These are phyloP conservation scores for Fusarium clavum DNA, from an alignment of 2,329 filamentous ascomycete species.

Conservation along the genomic window DNA sequence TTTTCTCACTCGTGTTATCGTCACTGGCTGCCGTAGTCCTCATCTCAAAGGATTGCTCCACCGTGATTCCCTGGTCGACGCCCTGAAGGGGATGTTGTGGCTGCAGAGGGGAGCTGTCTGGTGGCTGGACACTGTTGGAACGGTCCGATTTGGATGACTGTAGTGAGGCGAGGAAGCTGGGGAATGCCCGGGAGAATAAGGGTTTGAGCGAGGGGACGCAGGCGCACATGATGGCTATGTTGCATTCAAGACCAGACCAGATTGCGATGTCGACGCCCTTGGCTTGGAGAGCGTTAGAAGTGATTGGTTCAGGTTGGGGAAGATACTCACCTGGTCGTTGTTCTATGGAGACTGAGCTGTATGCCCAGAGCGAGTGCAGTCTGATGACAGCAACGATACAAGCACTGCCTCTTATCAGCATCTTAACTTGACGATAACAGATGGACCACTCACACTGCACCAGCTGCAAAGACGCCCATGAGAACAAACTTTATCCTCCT, in stretches of 20 bases:
- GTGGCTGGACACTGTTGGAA: background rate
- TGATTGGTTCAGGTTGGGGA: background rate
- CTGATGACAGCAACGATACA: background rate
- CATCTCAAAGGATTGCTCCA: background rate
- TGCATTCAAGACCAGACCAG: constrained; percentile 3
- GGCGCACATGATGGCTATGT: constrained; percentile 9
- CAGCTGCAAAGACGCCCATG: constrained; percentile 1
- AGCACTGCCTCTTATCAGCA: background rate
- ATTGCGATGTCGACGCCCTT: background rate
- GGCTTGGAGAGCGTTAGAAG: background rate
- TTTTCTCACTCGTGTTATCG: background rate
- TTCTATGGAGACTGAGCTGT: background rate
- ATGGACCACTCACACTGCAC: background rate
- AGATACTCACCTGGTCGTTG: background rate
- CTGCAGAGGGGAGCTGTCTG: background rate
- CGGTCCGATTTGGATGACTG: background rate
- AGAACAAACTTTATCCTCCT: background rate
- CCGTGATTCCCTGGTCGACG: background rate
- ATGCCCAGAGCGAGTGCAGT: background rate
- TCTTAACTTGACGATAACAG: accelerated
- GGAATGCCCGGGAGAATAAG: background rate
- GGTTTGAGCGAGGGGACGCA: background rate
- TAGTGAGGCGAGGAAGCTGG: background rate
- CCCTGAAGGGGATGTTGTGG: background rate
- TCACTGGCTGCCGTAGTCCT: background rate